These are phyloP conservation scores for Leishmania tarentolae DNA, from an alignment of 208 protist genomes.

Conservation along the genomic window DNA sequence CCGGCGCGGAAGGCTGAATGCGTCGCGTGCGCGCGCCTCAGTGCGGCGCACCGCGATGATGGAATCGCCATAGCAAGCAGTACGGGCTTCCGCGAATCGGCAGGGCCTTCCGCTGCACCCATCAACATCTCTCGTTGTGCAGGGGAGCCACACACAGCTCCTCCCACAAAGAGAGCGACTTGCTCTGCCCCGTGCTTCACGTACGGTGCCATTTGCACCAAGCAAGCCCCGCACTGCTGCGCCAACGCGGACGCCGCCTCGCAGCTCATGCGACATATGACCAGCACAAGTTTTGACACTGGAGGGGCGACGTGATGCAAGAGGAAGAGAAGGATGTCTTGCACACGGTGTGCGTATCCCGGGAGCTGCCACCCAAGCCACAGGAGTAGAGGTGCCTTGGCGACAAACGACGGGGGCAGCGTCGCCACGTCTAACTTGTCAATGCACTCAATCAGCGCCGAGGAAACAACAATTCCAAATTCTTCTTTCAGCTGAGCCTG, in stretches of 20 bases:
- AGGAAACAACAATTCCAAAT: neutral
- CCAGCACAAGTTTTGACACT: neutral
- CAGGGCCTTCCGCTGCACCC: neutral
- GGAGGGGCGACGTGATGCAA: conserved; percentile 1
- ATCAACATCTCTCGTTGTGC: neutral
- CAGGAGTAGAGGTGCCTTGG: conserved; percentile 20
- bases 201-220: conserved; percentile 17
- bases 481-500: neutral
- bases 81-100: neutral
- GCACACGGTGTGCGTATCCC: conserved; percentile 7
- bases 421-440: conserved; percentile 5
- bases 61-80: neutral
- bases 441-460: conserved; percentile 16
- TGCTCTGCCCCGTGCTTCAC: conserved; percentile 17
- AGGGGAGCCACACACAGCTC: conserved; percentile 12
- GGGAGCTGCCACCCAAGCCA: conserved; percentile 30
- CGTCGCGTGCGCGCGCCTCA: conserved; percentile 5
- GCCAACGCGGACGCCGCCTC: neutral
- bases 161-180: conserved; percentile 10
- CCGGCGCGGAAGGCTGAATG: conserved; percentile 40
- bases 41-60: conserved; percentile 5
- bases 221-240: neutral
- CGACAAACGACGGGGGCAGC: conserved; percentile 20
- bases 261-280: conserved; percentile 1
- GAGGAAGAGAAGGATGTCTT: conserved; percentile 8